phyloP scores from a whole-genome alignment of 2,329 filamentous ascomycete species.

The Ploettnerulaceae sp. region DNA sequence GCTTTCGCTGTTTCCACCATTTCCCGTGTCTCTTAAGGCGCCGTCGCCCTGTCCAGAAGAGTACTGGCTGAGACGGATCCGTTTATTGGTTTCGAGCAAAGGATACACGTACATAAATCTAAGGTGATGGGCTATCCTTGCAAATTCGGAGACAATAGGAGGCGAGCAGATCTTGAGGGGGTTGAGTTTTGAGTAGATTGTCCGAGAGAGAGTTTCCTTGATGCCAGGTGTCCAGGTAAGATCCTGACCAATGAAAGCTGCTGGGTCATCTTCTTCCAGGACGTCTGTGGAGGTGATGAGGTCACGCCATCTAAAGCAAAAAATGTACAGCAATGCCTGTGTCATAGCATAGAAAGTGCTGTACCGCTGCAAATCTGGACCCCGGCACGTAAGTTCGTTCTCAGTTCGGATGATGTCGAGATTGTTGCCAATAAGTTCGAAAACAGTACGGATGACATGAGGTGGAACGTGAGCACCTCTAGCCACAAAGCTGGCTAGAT shows the following conservation, averaged over 20 bases:
- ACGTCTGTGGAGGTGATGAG: slow-evolving; percentile 58
- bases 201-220: slow-evolving; percentile 67
- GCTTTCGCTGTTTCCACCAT: slow-evolving; percentile 60
- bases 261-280: slow-evolving; percentile 57
- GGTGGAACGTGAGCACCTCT: slow-evolving; percentile 77
- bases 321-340: slow-evolving; percentile 69
- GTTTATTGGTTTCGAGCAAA: slow-evolving; percentile 87
- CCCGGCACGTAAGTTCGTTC: slow-evolving; percentile 70
- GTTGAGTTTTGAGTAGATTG: slow-evolving; percentile 86
- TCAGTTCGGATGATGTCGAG: slow-evolving; percentile 69
- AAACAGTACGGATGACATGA: slow-evolving; percentile 74
- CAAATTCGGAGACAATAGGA: slow-evolving; percentile 86
- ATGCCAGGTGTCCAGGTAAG: slow-evolving; percentile 73
- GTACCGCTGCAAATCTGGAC: slow-evolving; percentile 71
- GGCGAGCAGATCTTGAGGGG: slow-evolving; percentile 93
- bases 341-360: slow-evolving; percentile 65
- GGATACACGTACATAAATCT: slow-evolving; percentile 86
- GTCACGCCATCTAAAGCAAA: slow-evolving; percentile 96
- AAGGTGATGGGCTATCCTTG: slow-evolving; percentile 78
- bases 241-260: slow-evolving; percentile 62
- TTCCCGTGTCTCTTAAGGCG: slow-evolving; percentile 45
- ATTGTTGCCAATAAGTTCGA: slow-evolving; percentile 71
- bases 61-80: slow-evolving; percentile 71
- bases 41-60: slow-evolving; percentile 47
- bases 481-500: slow-evolving; percentile 90